phyloP scores from a whole-genome alignment of 495 filamentous ascomycete genomes.

The Aspergillus bertholletiae region DNA sequence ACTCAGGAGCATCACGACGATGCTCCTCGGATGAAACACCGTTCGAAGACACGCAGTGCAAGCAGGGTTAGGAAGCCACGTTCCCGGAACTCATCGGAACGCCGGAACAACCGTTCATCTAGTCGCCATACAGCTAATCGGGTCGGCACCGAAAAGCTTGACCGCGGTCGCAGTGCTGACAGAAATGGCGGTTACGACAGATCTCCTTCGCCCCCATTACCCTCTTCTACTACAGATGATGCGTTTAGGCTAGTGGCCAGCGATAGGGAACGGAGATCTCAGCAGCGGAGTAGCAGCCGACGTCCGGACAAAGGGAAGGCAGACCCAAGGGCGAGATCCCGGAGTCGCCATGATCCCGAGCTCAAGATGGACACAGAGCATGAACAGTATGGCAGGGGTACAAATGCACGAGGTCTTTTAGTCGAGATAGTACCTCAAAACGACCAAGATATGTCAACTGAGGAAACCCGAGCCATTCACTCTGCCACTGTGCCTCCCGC shows the following conservation, averaged over 20 bases:
- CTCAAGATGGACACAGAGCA: slow-evolving; percentile 15
- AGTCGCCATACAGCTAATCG: slow-evolving; percentile 45
- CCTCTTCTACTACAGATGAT: slow-evolving; percentile 58
- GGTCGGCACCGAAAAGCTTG: slow-evolving; percentile 40
- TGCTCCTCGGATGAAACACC: slow-evolving; percentile 35
- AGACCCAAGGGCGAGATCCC: slow-evolving; percentile 44
- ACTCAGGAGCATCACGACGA: slow-evolving; percentile 41
- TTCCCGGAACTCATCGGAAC: slow-evolving; percentile 30
- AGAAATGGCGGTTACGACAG: slow-evolving; percentile 56
- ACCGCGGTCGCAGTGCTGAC: slow-evolving; percentile 51
- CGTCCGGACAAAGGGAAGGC: slow-evolving; percentile 45
- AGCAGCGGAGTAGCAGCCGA: slow-evolving; percentile 53
- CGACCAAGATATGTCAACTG: slow-evolving; percentile 18
- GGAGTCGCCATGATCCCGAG: slow-evolving; percentile 40
- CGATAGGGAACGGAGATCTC: slow-evolving; percentile 56
- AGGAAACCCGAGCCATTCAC: slow-evolving; percentile 18
- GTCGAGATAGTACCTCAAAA: slow-evolving; percentile 10
- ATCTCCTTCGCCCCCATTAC: slow-evolving; percentile 80
- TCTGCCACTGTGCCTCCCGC: slow-evolving; percentile 25
- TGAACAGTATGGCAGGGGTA: slow-evolving; percentile 8
- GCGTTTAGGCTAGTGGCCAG: slow-evolving; percentile 58
- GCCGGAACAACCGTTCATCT: slow-evolving; percentile 35
- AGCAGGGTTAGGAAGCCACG: slow-evolving; percentile 35
- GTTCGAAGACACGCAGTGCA: slow-evolving; percentile 36
- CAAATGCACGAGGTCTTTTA: background rate